These are phyloP conservation scores for Truncatella angustata DNA, from an alignment of 2,329 filamentous ascomycete genomes.

Conservation along the genomic window DNA sequence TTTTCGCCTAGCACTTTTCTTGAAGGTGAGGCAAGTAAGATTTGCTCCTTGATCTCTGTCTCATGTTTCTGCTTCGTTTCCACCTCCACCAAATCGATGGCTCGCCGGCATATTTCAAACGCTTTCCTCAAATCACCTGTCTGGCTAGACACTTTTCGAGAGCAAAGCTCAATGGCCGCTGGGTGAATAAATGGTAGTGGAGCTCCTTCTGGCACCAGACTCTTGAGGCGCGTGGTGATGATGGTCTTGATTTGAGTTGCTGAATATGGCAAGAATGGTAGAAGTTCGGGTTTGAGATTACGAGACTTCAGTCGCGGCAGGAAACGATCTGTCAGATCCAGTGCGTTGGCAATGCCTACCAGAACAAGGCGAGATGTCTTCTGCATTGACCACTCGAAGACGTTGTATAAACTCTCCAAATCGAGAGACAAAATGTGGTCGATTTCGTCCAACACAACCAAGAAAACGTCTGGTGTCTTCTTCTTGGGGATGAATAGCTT, in stretches of 20 bases:
- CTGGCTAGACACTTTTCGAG: slow-evolving; percentile 91
- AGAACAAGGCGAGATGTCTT: slow-evolving; percentile 76
- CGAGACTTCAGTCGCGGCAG: slow-evolving; percentile 89
- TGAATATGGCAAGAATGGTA: slow-evolving; percentile 92
- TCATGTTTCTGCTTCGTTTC: slow-evolving; percentile 77
- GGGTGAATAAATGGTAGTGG: slow-evolving; percentile 86
- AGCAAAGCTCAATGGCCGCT: slow-evolving; percentile 88
- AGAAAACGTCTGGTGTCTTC: slow-evolving; percentile 57
- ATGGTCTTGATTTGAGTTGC: slow-evolving; percentile 84
- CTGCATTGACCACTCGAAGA: slow-evolving; percentile 96
- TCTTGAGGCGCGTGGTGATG: slow-evolving; percentile 78
- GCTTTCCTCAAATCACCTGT: slow-evolving; percentile 93
- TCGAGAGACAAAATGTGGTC: slow-evolving; percentile 90
- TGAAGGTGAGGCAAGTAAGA: slow-evolving; percentile 63
- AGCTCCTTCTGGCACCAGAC: slow-evolving; percentile 60
- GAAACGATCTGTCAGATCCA: slow-evolving; percentile 94
- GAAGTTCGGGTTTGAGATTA: slow-evolving; percentile 83
- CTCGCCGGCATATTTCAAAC: slow-evolving; percentile 88
- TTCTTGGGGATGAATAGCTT: slow-evolving; percentile 67
- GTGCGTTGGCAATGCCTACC: slow-evolving; percentile 91
- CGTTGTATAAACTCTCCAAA: slow-evolving; percentile 80
- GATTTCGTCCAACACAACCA: slow-evolving; percentile 93
- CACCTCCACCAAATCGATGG: slow-evolving; percentile 83
- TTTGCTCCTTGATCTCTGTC: slow-evolving; percentile 55
- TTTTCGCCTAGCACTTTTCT: slow-evolving; percentile 81